A percentile compares a stretch with the other conserved stretches of the same genome.
phyloP scores from a whole-genome alignment of 495 filamentous ascomycete genomes.

The Daldinia caldariorum region DNA sequence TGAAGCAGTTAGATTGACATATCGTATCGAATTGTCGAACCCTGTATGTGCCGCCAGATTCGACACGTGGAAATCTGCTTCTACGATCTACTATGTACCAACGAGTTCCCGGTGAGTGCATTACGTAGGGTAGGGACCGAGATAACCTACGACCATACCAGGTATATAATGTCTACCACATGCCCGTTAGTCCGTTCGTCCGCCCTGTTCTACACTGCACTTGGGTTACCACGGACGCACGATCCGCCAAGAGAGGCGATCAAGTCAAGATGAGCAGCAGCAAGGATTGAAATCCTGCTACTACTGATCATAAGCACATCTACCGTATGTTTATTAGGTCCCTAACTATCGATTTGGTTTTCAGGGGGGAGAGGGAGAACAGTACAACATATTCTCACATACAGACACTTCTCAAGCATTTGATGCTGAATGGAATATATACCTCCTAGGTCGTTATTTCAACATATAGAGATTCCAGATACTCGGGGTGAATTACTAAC shows the following conservation, averaged over 20 bases:
- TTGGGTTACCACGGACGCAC: slow-evolving; percentile 29
- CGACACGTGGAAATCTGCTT: slow-evolving; percentile 30
- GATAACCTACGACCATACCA: slow-evolving; percentile 11
- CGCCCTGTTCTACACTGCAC: slow-evolving; percentile 33
- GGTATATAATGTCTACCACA: slow-evolving; percentile 2
- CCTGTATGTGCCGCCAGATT: slow-evolving; percentile 5
- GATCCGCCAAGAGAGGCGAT: slow-evolving; percentile 36
- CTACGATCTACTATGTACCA: slow-evolving; percentile 8
- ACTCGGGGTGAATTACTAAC: slow-evolving; percentile 8
- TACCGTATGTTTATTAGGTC: slow-evolving; percentile 4
- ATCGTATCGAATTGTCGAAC: slow-evolving; percentile 1
- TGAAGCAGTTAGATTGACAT: slow-evolving; percentile 7
- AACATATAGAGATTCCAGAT: neutral
- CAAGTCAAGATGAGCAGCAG: slow-evolving; percentile 35
- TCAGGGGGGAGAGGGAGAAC: neutral
- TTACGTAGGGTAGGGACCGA: slow-evolving; percentile 2
- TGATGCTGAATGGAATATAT: neutral
- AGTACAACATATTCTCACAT: neutral
- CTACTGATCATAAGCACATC: slow-evolving; percentile 26
- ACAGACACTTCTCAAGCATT: neutral
- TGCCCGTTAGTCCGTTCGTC: slow-evolving; percentile 16
- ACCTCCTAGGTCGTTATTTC: neutral
- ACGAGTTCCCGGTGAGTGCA: slow-evolving; percentile 2
- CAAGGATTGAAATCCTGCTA: slow-evolving; percentile 23
- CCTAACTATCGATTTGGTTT: neutral